Base-by-base conservation (phyloP, 768 basidiomycete genomes). In the Rhodosporidiobolus odoratus region DNA sequence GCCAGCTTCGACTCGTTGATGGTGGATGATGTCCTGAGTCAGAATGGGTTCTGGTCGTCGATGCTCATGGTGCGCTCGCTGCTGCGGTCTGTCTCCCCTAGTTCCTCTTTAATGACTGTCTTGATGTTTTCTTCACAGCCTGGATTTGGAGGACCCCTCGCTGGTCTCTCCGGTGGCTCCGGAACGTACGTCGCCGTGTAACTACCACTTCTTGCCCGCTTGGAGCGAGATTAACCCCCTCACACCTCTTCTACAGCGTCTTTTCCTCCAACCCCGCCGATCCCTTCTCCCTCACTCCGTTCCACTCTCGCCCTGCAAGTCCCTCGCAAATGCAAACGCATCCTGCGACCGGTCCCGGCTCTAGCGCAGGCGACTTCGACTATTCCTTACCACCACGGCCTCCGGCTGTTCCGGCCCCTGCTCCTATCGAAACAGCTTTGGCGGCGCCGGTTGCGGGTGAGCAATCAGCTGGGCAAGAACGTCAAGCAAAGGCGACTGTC, bases 41-140 rank as follows among this genome's bases (percentile, higher is more conserved):
- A 65, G 35, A 67, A 64, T 21, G 73, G 66, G 4, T 74, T 74
- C 66, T 74, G 73, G 73, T 62, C 59, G 23, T 48, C 56, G 35
- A 73, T 73, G 72, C 60, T 73, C 54, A 69, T 73, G 71, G 53
- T 50, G 41, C 50, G 47, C 9, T 48, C n/a, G n/a, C n/a, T n/a
- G n/a, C n/a, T n/a, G n/a, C n/a, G n/a, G n/a, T 30, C 32, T 17
- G 30, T 19, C 30, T n/a, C 40, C n/a, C 9, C 4, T 37, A 4
- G 7, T 13, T n/a, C 12, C 0, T 27, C 12, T 3, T 21, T 57
- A 10, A 37, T 34, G 45, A 9, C 21, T 16, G 9, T n/a, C 10
- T 12, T 27, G 2, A 25, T 38, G 25, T 45, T 45, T 45, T 23
- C 43, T 45, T 38, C 56, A 32, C 62, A 63, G 63, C 72, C 72